phyloP scores from a whole-genome alignment of 2,329 filamentous ascomycete species.

The Paraconiothyrium brasiliense region DNA sequence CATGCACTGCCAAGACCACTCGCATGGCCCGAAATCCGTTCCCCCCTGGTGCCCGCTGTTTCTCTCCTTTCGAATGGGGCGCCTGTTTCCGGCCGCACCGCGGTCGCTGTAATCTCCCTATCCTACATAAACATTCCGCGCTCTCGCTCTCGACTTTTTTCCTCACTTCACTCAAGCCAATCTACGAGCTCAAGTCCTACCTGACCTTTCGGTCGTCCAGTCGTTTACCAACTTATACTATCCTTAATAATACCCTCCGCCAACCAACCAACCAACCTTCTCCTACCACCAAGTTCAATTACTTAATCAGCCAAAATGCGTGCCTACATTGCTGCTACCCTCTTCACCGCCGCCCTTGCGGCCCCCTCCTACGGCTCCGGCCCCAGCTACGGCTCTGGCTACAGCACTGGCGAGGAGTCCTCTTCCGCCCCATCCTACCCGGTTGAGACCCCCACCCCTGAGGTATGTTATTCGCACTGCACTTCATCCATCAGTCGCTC shows the following conservation, averaged over 20 bases:
- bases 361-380: conserved; percentile 31
- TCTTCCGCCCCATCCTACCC: conserved; percentile 16
- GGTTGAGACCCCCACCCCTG: conserved; percentile 6
- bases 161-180: conserved; percentile 48
- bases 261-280: conserved; percentile 27
- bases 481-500: neutral
- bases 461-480: neutral
- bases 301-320: conserved; percentile 52
- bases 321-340: conserved; percentile 47
- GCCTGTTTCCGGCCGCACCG: conserved; percentile 43
- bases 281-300: conserved; percentile 35
- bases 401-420: conserved; percentile 12
- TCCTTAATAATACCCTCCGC: conserved; percentile 47
- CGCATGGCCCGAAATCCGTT: conserved; percentile 32
- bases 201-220: conserved; percentile 54
- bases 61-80: conserved; percentile 43
- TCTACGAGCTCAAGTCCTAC: conserved; percentile 48
- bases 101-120: conserved; percentile 49
- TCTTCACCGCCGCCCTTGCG: conserved; percentile 43
- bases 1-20: conserved; percentile 41
- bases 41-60: conserved; percentile 40
- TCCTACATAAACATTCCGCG: conserved; percentile 45
- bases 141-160: conserved; percentile 31
- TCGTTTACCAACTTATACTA: conserved; percentile 53
- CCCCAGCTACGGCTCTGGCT: conserved; percentile 4